Percentiles rank a stretch among this genome's conserved stretches.
These are phyloP conservation scores for Oxyria digyna DNA, from an alignment of 148 eudicot species.

Conservation along the genomic window DNA sequence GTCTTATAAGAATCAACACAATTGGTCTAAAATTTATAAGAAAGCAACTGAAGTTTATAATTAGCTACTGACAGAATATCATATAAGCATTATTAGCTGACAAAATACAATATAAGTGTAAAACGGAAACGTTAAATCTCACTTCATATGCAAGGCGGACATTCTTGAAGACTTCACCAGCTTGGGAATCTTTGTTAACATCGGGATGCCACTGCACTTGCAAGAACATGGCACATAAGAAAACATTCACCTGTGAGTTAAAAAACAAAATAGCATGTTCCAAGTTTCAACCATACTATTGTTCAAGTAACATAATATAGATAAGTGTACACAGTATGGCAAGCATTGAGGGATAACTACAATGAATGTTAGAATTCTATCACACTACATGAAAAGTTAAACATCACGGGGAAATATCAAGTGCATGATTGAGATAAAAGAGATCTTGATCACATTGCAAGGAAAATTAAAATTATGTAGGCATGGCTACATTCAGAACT, in stretches of 20 bases:
- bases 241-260: neutral
- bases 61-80: neutral
- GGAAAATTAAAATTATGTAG: neutral
- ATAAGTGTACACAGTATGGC: neutral
- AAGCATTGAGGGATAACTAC: neutral
- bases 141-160: slow-evolving; percentile 81
- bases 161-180: slow-evolving; percentile 63
- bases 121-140: slow-evolving; percentile 10
- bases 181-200: slow-evolving; percentile 67
- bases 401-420: neutral
- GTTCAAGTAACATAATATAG: neutral
- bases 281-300: neutral
- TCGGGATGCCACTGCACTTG: slow-evolving; percentile 81
- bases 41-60: neutral
- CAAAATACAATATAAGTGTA: neutral
- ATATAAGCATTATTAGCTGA: no score
- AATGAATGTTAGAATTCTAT: neutral
- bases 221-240: neutral
- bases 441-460: neutral
- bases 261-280: neutral
- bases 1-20: neutral
- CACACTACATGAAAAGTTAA: neutral
- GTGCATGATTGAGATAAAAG: neutral
- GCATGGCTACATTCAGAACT: neutral
- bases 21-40: neutral